These are phyloP conservation scores for Boletus vermiculosoides DNA, from an alignment of 768 basidiomycete species.

Conservation along the genomic window DNA sequence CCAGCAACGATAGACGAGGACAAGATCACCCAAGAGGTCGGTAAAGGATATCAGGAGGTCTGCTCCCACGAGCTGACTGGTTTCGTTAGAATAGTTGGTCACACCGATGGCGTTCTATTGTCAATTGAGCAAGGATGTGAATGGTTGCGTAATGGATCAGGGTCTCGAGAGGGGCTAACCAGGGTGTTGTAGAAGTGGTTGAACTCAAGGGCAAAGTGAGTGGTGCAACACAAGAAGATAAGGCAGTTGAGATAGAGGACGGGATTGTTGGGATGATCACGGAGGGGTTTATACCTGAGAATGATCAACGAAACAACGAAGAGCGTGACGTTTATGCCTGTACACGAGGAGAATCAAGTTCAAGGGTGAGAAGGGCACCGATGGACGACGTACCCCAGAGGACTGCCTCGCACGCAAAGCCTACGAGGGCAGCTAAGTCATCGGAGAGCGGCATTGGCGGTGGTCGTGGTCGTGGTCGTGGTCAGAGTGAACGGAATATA, in stretches of 20 bases:
- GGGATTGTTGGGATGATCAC: conserved; percentile 18
- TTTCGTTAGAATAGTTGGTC: conserved; percentile 31
- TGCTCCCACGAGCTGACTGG: conserved; percentile 29
- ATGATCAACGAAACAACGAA: conserved; percentile 31
- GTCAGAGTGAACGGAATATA: too few species aligned
- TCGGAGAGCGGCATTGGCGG: too few species aligned
- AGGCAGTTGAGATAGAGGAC: conserved; percentile 30
- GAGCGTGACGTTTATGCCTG: conserved; percentile 26
- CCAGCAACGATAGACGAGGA: conserved; percentile 44
- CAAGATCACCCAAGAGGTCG: conserved; percentile 36
- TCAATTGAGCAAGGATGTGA: not conserved
- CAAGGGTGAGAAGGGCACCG: too few species aligned
- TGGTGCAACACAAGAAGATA: conserved; percentile 35
- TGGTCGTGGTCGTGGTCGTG: too few species aligned
- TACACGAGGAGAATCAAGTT: not conserved
- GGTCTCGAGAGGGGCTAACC: conserved; percentile 20
- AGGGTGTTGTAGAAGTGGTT: conserved; percentile 33
- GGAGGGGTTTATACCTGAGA: conserved; percentile 13
- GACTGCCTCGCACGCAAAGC: conserved; percentile 35
- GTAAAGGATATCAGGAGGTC: conserved; percentile 38
- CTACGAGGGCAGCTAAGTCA: too few species aligned
- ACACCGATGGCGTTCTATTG: conserved; percentile 33
- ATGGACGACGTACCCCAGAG: conserved; percentile 32
- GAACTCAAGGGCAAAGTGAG: conserved; percentile 37
- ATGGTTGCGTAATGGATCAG: not conserved